Evolutionary conservation across 139 green algal species (phyloP).

Genomic region (Chlamydomonas schloesseri): DNA sequence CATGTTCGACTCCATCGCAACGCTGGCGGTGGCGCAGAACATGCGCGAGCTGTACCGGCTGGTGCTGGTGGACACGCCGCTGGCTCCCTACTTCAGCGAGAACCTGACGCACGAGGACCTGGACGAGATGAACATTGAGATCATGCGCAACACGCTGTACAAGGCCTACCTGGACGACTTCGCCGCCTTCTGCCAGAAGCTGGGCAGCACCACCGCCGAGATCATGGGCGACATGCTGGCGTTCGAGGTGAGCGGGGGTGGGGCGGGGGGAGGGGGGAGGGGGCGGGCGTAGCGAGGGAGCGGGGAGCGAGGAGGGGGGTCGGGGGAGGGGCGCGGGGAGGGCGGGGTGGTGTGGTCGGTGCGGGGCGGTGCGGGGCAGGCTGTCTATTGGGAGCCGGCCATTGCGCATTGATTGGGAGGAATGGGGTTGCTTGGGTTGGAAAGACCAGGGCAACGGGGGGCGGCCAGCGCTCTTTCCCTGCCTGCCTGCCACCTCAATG

Average conservation of each 20-base stretch:
- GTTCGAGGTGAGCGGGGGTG: constrained; percentile 84
- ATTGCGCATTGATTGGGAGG: no score
- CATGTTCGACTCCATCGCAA: constrained; percentile 97
- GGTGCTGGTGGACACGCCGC: constrained; percentile 96
- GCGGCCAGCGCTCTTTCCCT: no score
- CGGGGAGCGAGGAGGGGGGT: no score
- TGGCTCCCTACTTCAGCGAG: constrained; percentile 96
- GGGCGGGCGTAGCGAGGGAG: no score
- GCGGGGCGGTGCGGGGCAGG: no score
- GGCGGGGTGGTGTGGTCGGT: no score
- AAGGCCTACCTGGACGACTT: constrained; percentile 99
- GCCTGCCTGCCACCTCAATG: no score
- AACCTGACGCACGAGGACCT: constrained; percentile 92
- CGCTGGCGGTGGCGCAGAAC: constrained; percentile 94
- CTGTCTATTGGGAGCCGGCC: no score
- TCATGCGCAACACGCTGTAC: constrained; percentile 98
- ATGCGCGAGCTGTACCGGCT: constrained; percentile 98
- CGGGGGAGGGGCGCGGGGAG: no score
- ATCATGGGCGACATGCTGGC: constrained; percentile 95
- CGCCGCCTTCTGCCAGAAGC: constrained; percentile 77
- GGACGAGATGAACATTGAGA: constrained; percentile 99
- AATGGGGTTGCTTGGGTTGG: no score
- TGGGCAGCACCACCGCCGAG: constrained; percentile 91
- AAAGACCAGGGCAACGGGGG: no score
- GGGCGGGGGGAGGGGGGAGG: not conserved